These are phyloP conservation scores for Fragosphaeria purpurea DNA, from an alignment of 2,329 filamentous ascomycete species.

Conservation along the genomic window DNA sequence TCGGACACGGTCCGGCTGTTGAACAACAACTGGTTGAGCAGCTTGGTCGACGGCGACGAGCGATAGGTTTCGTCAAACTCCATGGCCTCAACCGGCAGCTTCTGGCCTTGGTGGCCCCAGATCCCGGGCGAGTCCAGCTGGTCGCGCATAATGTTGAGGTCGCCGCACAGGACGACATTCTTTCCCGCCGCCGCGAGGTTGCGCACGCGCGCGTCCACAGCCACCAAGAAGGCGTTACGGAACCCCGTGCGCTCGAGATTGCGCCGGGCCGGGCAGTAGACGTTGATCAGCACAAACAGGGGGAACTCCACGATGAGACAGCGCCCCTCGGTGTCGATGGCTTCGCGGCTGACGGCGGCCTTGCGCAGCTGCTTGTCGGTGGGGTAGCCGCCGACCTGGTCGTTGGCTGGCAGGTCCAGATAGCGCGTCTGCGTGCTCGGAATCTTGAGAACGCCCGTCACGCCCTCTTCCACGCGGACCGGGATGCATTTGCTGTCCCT, in stretches of 20 bases:
- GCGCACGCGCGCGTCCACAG: slow-evolving; percentile 72
- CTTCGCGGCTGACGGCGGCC: slow-evolving; percentile 52
- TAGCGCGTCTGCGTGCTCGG: slow-evolving; percentile 63
- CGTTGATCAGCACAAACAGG: slow-evolving; percentile 84
- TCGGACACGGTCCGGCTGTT: slow-evolving; percentile 51
- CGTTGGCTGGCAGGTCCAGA: slow-evolving; percentile 59
- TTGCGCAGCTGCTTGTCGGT: slow-evolving; percentile 49
- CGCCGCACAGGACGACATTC: slow-evolving; percentile 74
- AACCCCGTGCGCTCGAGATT: slow-evolving; percentile 77
- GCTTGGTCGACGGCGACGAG: slow-evolving; percentile 57
- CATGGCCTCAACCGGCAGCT: slow-evolving; percentile 57
- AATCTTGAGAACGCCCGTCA: slow-evolving; percentile 68
- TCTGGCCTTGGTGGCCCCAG: slow-evolving; percentile 36
- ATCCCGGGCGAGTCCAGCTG: slow-evolving; percentile 69
- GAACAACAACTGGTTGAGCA: slow-evolving; percentile 80
- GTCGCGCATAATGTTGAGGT: slow-evolving; percentile 68
- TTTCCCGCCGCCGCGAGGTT: slow-evolving; percentile 77
- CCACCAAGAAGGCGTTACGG: slow-evolving; percentile 66
- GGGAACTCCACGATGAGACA: slow-evolving; percentile 89
- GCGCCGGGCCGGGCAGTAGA: slow-evolving; percentile 84
- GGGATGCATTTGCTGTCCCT: slow-evolving; percentile 77
- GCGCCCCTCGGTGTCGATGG: slow-evolving; percentile 81
- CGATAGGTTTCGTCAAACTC: slow-evolving; percentile 60
- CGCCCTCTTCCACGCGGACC: slow-evolving; percentile 86
- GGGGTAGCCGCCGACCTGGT: slow-evolving; percentile 86